Evolutionary conservation across 352 stramenopile species (phyloP).

Genomic region (Phytopythium aichiense): DNA sequence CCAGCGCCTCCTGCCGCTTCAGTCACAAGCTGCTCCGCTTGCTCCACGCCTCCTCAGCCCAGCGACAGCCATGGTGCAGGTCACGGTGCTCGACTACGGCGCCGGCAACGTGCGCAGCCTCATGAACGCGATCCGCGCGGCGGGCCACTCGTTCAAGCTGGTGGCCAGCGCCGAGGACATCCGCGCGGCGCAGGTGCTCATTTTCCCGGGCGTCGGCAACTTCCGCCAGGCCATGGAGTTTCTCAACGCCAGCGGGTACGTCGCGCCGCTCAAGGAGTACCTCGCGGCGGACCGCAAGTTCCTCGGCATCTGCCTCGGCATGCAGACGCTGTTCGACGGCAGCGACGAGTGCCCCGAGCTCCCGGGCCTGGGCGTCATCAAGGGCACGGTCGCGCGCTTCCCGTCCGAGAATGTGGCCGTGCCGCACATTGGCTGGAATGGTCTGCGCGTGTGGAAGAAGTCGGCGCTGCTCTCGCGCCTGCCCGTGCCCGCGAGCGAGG

Average conservation of each 20-base stretch:
- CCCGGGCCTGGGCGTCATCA: constrained; percentile 91
- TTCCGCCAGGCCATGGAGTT: constrained; percentile 91
- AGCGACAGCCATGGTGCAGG: constrained; percentile 51
- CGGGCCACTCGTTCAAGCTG: constrained; percentile 88
- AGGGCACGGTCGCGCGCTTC: constrained; percentile 90
- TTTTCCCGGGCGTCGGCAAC: constrained; percentile 86
- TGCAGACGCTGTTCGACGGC: constrained; percentile 98
- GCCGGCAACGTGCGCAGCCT: constrained; percentile 98
- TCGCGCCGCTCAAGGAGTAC: constrained; percentile 89
- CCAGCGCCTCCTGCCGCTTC: not conserved
- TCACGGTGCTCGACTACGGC: constrained; percentile 96
- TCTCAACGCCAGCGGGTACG: constrained; percentile 86
- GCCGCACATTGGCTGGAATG: constrained; percentile 99
- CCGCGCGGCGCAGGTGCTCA: constrained; percentile 67
- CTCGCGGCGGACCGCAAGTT: constrained; percentile 86
- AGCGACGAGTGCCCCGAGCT: constrained; percentile 91
- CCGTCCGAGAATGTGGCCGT: constrained; percentile 76
- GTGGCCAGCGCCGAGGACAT: constrained; percentile 91
- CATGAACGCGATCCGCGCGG: constrained; percentile 92
- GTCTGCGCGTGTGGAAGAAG: constrained; percentile 86
- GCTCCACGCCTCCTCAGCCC: not conserved
- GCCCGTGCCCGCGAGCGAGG: constrained; percentile 25
- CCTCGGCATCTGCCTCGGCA: constrained; percentile 97
- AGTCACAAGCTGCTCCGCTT: not conserved
- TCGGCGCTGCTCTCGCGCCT: constrained; percentile 63